Evolutionary conservation across 2,329 filamentous ascomycete species (phyloP).

Genomic region (Colletotrichum navitas): DNA sequence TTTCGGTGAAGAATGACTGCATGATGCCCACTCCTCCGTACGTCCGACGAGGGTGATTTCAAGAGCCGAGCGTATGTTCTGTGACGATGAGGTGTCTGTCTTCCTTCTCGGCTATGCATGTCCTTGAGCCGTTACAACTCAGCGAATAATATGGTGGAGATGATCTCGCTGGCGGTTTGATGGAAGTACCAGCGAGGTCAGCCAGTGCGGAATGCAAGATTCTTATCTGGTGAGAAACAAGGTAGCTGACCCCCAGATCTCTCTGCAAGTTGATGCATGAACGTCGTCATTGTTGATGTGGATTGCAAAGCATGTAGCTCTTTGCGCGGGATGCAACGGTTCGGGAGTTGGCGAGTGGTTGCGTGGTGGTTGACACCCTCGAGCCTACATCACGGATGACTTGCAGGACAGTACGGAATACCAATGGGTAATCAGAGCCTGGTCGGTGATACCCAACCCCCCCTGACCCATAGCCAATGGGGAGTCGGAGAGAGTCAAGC

Average conservation of each 20-base stretch:
- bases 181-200: too few species aligned
- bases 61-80: background rate
- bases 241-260: background rate
- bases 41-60: background rate
- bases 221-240: conserved; percentile 1
- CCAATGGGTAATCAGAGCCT: conserved; percentile 6
- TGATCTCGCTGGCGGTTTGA: background rate
- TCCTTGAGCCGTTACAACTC: conserved; percentile 26
- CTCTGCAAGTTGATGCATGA: conserved; percentile 3
- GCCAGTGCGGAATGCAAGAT: background rate
- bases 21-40: conserved; percentile 2
- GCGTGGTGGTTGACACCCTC: background rate
- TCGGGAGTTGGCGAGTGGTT: background rate
- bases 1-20: conserved; percentile 37
- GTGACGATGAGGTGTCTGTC: background rate
- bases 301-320: conserved; percentile 14
- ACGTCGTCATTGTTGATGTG: conserved; percentile 16
- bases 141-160: conserved; percentile 16
- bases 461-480: background rate
- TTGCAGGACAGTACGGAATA: conserved; percentile 19
- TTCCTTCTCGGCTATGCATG: conserved; percentile 8
- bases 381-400: conserved; percentile 14
- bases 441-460: background rate
- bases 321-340: background rate
- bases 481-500: background rate